phyloP scores from a whole-genome alignment of 2,329 filamentous ascomycete genomes.

The Trichoderma citrinoviride region DNA sequence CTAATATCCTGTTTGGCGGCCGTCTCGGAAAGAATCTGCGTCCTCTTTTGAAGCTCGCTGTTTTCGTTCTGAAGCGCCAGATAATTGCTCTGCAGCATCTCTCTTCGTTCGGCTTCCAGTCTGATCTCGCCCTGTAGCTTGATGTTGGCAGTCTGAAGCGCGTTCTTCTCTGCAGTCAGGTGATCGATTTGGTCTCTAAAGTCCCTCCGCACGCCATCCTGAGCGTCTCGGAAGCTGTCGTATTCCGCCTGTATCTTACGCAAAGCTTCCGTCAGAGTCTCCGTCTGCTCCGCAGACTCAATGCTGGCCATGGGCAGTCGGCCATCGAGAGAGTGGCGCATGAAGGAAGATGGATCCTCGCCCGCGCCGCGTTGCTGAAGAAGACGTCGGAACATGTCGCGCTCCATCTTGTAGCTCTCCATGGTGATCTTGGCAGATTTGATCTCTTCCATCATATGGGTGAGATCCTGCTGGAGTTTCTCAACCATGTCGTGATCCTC shows the following conservation, averaged over 20 bases:
- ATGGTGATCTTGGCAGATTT: constrained; percentile 77
- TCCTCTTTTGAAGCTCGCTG: constrained; percentile 78
- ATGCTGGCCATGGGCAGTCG: constrained; percentile 57
- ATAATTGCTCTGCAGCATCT: constrained; percentile 88
- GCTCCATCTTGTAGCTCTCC: constrained; percentile 91
- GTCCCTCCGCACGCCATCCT: constrained; percentile 74
- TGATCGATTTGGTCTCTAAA: constrained; percentile 82
- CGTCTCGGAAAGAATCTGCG: constrained; percentile 71
- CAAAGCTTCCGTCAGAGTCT: constrained; percentile 69
- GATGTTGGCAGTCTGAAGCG: constrained; percentile 78
- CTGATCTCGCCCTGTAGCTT: constrained; percentile 77
- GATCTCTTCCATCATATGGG: constrained; percentile 78
- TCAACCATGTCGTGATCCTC: constrained; percentile 71
- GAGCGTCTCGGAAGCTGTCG: constrained; percentile 84
- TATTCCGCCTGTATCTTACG: constrained; percentile 88
- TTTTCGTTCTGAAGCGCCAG: constrained; percentile 82
- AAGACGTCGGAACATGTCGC: constrained; percentile 96
- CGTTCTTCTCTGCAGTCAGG: constrained; percentile 76
- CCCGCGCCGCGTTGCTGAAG: constrained; percentile 67
- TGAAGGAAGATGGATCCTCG: constrained; percentile 61
- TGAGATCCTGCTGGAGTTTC: constrained; percentile 67
- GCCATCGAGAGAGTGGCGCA: constrained; percentile 68
- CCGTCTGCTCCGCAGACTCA: constrained; percentile 55
- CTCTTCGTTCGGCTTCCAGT: constrained; percentile 77
- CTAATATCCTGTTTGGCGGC: constrained; percentile 86